These are phyloP conservation scores for Cynanchum wilfordii DNA, from an alignment of 257 asterid genomes.

Conservation along the genomic window DNA sequence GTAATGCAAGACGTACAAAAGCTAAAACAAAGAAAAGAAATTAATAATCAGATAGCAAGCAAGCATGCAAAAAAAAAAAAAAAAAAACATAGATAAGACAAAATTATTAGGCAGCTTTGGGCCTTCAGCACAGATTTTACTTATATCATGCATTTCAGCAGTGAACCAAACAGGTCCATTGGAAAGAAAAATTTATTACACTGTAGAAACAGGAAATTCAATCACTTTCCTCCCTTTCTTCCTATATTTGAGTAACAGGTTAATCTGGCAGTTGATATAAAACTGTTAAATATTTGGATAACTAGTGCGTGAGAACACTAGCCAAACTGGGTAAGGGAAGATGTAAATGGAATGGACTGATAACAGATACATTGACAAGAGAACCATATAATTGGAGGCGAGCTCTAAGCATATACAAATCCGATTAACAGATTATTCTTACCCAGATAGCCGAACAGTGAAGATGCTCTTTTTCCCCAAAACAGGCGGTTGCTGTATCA, in stretches of 20 bases:
- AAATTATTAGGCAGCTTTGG: not conserved
- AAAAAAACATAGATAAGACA: not conserved
- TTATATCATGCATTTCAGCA: not conserved
- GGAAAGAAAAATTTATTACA: not conserved
- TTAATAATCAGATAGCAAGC: not conserved
- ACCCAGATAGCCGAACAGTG: constrained; percentile 73
- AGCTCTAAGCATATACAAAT: not conserved
- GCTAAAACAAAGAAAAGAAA: not conserved
- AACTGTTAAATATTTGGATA: not conserved
- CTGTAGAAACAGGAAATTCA: not conserved
- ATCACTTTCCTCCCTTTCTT: not conserved
- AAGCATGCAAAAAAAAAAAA: not conserved
- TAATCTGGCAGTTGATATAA: not conserved
- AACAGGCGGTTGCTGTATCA: constrained; percentile 84
- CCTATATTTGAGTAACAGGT: not conserved
- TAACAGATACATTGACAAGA: not conserved
- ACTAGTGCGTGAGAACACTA: not conserved
- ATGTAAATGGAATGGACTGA: not conserved
- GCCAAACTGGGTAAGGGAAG: not conserved
- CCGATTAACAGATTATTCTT: constrained; percentile 25
- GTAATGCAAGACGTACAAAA: not conserved
- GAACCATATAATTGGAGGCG: not conserved
- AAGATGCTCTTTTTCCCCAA: constrained; percentile 76
- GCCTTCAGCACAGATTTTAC: not conserved
- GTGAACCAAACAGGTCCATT: not conserved